Percentiles rank a stretch among this genome's conserved stretches.
phyloP scores from a whole-genome alignment of 305 asterid genomes.

The Fraxinus nigra region DNA sequence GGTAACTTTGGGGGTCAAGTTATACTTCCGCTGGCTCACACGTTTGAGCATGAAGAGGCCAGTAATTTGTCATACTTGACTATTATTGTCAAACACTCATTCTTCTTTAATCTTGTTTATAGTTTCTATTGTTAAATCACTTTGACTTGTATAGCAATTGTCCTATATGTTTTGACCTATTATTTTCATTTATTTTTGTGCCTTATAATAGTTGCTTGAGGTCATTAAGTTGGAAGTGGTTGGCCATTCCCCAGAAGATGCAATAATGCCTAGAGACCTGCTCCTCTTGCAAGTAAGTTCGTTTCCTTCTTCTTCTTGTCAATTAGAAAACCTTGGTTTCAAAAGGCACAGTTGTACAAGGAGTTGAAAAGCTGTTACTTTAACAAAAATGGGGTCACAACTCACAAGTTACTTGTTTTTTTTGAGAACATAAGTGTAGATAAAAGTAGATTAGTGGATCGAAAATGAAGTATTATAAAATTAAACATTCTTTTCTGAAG shows the following conservation, averaged over 20 bases:
- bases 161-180: background rate
- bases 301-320: background rate
- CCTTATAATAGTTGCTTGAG: slow-evolving; percentile 70
- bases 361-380: background rate
- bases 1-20: slow-evolving; percentile 81
- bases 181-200: slow-evolving; percentile 5
- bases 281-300: slow-evolving; percentile 77
- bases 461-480: background rate
- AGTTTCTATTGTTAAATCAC: background rate
- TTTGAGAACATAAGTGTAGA: background rate
- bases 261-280: slow-evolving; percentile 74
- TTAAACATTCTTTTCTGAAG: background rate
- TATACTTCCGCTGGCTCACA: slow-evolving; percentile 84
- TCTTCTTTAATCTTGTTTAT: background rate
- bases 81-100: background rate
- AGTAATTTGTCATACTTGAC: slow-evolving; percentile 22
- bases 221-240: slow-evolving; percentile 83
- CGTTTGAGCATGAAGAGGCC: slow-evolving; percentile 94
- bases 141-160: background rate
- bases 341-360: background rate
- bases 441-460: background rate
- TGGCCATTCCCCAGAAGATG: slow-evolving; percentile 72
- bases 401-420: background rate
- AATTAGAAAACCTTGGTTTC: background rate
- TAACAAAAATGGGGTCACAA: background rate